Evolutionary conservation across 371 early-diverging fungal species (phyloP), one percentile per base, ranked within the genome.

Genomic region (Apophysomyces ossiformis): DNA sequence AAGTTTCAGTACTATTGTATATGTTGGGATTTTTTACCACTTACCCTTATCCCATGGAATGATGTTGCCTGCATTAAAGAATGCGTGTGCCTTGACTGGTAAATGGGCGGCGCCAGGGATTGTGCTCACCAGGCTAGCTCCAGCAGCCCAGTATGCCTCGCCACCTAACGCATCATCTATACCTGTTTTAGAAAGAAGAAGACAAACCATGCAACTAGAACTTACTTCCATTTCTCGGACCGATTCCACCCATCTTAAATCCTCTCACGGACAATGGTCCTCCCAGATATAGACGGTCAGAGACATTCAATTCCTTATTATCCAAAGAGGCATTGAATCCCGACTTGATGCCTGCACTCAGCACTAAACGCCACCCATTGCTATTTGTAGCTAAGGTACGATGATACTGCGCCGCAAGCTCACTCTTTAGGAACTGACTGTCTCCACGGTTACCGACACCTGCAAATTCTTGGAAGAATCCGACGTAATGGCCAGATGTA

Each of bases 261-360:
- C 98, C 98, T 57, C 98, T 84, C 11, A 98, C 83, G 13, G 90
- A 89, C 41, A 85, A 83, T 18, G 93, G 92, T 3, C 97, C 97
- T 21, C 98, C 97, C 46, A 96, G 70, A 67, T 89, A 86, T 76
- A 96, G 95, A 39, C 95, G 85, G 76, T 98, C 98, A 16, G 89
- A 86, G 9, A 93, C 72, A 61, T 86, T 78, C 63, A 88, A 69
- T 16, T 66, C 57, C 37, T 75, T 76, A 37, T 74, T 79, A 15
- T 78, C 63, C 3, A 58, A 68, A 6, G 90, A 65, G 2, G 87
- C 80, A n/a, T 81, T 78, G 64, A 96, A 58, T 18, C 96, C 97
- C 35, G 70, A 73, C 57, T 73, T 69, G 16, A 69, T 57, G 45
- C 73, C 67, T 3, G 68, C 62, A 37, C 77, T 76, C 76, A 73